phyloP scores from a whole-genome alignment of 257 asterid species.

The Ilex asprella region DNA sequence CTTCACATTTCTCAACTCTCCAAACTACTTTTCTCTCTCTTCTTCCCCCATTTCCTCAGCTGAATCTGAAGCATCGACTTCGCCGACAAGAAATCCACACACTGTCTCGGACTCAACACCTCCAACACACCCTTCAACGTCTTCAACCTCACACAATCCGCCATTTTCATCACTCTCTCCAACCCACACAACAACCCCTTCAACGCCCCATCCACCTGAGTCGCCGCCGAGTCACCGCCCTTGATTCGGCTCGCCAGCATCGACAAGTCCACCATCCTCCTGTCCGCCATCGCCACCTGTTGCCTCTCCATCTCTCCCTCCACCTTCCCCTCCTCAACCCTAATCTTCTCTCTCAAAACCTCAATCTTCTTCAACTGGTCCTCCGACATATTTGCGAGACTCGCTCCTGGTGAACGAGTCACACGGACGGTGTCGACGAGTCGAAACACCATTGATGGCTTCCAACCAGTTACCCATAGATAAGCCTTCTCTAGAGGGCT shows the following conservation, averaged over 20 bases:
- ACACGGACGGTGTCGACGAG: constrained; percentile 26
- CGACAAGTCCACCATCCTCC: constrained; percentile 47
- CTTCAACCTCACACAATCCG: constrained; percentile 54
- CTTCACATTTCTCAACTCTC: not conserved
- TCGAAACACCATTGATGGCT: constrained; percentile 50
- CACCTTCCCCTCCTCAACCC: constrained; percentile 53
- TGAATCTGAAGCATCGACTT: constrained; percentile 30
- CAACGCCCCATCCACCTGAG: constrained; percentile 28
- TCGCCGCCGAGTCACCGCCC: not conserved
- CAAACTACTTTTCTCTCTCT: not conserved
- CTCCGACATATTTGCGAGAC: constrained; percentile 13
- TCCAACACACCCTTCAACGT: constrained; percentile 52
- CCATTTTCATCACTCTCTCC: constrained; percentile 66
- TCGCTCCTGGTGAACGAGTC: not conserved
- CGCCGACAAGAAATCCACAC: constrained; percentile 45
- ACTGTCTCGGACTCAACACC: constrained; percentile 41
- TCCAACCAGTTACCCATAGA: constrained; percentile 72
- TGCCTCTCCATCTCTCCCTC: constrained; percentile 73
- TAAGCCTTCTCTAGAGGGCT: constrained; percentile 44
- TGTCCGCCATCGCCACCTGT: constrained; percentile 54
- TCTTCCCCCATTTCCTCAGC: constrained; percentile 36
- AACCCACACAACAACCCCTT: constrained; percentile 26
- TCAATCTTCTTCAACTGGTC: constrained; percentile 38
- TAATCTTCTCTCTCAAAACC: constrained; percentile 31
- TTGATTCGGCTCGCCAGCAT: constrained; percentile 11